phyloP scores from a whole-genome alignment of 176 grass and related monocot genomes.

The Eragrostis curvula region DNA sequence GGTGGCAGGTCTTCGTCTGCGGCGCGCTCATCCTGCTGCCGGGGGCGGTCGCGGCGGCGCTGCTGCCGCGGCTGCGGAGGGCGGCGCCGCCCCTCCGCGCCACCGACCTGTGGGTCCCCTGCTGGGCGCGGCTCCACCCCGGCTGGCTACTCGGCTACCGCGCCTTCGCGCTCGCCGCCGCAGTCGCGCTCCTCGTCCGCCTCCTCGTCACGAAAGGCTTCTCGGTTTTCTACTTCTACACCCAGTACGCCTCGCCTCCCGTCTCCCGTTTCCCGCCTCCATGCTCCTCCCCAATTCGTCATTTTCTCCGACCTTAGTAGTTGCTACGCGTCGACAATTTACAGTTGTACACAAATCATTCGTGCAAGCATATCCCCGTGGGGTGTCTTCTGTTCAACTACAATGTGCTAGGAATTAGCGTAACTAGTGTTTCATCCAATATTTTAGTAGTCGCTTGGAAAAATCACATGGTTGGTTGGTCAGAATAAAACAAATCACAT shows the following conservation, averaged over 20 bases:
- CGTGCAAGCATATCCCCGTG: background rate
- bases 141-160: conserved; percentile 61
- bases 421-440: background rate
- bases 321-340: background rate
- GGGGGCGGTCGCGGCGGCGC: conserved; percentile 33
- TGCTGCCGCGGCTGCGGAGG: conserved; percentile 54
- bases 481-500: background rate
- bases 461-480: background rate
- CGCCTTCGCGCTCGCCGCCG: conserved; percentile 54
- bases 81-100: conserved; percentile 34
- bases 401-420: background rate
- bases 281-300: background rate
- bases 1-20: conserved; percentile 66
- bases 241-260: conserved; percentile 38
- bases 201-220: conserved; percentile 22
- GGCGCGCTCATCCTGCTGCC: conserved; percentile 54
- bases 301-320: background rate
- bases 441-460: background rate
- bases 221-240: conserved; percentile 58
- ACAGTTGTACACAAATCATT: background rate
- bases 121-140: conserved; percentile 63
- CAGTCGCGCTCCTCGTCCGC: conserved; percentile 40
- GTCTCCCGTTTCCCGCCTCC: no score
- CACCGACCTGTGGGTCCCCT: conserved; percentile 65
- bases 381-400: no score